Conservation (phyloP, 225 moss, liverwort and hornwort species). For the Pleurozium schreberi region DNA sequence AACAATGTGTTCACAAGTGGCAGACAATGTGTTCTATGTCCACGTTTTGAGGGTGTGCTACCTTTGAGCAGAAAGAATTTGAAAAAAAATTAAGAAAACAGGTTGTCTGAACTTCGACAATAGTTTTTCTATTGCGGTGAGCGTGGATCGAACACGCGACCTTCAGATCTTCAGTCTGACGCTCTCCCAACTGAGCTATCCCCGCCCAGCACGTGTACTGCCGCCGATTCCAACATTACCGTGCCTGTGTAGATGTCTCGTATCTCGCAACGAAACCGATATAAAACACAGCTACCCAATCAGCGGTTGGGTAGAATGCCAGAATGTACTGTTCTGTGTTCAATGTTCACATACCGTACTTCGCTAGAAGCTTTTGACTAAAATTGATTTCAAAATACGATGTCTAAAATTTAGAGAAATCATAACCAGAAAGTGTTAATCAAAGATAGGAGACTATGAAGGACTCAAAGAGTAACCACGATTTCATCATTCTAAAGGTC, state of each 20-base stretch:
- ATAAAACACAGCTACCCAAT: not conserved
- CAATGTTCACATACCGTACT: not conserved
- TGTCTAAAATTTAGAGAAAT: not conserved
- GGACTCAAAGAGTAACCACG: too few relatives aligned
- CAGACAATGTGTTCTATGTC: too few relatives aligned
- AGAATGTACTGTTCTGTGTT: not conserved
- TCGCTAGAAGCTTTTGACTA: not conserved
- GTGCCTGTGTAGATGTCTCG: too few relatives aligned
- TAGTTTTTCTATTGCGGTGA: not conserved
- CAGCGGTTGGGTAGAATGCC: not conserved
- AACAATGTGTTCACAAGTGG: too few relatives aligned
- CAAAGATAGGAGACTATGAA: not conserved
- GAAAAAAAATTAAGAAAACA: too few relatives aligned
- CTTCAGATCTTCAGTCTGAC: slow-evolving; percentile 7
- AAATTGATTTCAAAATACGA: too few relatives aligned
- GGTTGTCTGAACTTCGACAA: fast-evolving
- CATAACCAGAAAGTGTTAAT: not conserved
- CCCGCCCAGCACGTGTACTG: fast-evolving
- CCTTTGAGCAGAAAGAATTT: too few relatives aligned
- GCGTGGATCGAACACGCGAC: not conserved
- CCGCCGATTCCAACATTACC: too few relatives aligned
- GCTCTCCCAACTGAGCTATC: slow-evolving; percentile 1
- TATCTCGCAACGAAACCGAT: too few relatives aligned
- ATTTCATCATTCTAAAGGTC: not conserved
- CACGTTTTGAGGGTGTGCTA: not conserved